phyloP scores from a whole-genome alignment of 2,329 filamentous ascomycete species.

The Xylariaceae sp. region DNA sequence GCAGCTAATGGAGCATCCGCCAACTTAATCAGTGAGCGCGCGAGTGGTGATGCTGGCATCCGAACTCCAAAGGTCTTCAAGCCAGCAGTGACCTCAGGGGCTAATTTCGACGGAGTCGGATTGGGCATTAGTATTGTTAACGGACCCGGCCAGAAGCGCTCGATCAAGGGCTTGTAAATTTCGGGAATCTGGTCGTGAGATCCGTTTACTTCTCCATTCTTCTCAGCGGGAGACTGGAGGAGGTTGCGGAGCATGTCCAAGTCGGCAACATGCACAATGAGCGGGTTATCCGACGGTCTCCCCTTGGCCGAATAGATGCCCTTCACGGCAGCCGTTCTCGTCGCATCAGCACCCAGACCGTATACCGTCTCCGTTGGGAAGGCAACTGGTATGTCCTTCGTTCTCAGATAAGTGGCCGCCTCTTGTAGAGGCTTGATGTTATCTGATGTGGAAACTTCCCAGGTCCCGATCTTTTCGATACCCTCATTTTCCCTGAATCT shows the following conservation, averaged over 20 bases:
- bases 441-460: conserved; percentile 27
- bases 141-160: conserved; percentile 88
- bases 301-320: conserved; percentile 94
- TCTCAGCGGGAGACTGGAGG: conserved; percentile 36
- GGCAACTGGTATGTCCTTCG: conserved; percentile 71
- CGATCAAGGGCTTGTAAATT: conserved; percentile 73
- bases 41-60: conserved; percentile 82
- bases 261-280: conserved; percentile 88
- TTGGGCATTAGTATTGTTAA: conserved; percentile 85
- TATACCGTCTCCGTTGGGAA: conserved; percentile 99
- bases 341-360: conserved; percentile 93
- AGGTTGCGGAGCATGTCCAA: conserved; percentile 66
- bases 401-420: conserved; percentile 61
- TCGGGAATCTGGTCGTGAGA: conserved; percentile 52
- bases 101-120: conserved; percentile 62
- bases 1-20: conserved; percentile 77
- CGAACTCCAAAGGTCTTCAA: conserved; percentile 81
- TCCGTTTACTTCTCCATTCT: conserved; percentile 24
- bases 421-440: conserved; percentile 43
- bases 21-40: conserved; percentile 77
- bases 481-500: conserved; percentile 25
- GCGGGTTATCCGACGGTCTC: conserved; percentile 85
- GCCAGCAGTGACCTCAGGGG: conserved; percentile 86
- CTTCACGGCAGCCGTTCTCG: conserved; percentile 71
- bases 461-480: conserved; percentile 25